These are phyloP conservation scores for Hordeum vulgare DNA, from an alignment of 176 grass and related monocot genomes.

Conservation along the genomic window DNA sequence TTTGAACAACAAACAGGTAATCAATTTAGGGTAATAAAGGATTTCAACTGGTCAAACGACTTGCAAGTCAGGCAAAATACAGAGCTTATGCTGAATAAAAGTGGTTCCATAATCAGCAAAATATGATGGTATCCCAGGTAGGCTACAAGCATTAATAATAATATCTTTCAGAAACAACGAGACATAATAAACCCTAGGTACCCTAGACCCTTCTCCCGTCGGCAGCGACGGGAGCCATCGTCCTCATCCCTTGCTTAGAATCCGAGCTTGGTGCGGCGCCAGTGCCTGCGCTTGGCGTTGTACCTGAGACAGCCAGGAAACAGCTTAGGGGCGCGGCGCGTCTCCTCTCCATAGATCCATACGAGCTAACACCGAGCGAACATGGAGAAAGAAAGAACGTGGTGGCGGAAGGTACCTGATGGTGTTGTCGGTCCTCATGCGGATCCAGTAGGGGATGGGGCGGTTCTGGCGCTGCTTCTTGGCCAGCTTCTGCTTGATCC, in stretches of 20 bases:
- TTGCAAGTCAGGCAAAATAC: not conserved
- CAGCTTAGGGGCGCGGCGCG: not conserved
- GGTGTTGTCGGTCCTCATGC: constrained; percentile 92
- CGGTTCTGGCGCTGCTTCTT: constrained; percentile 97
- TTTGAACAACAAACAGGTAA: not conserved
- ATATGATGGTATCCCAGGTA: not conserved
- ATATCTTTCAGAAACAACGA: constrained; percentile 12
- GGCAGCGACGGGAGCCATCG: not conserved
- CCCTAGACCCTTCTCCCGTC: not conserved
- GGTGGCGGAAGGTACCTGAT: constrained; percentile 41
- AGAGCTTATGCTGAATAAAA: not conserved
- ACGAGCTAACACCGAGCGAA: not conserved
- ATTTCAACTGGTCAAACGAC: not conserved
- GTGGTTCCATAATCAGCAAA: constrained; percentile 1
- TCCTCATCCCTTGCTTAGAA: constrained; percentile 43
- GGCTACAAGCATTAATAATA: constrained; percentile 15
- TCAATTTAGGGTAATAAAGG: not conserved
- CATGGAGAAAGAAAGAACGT: not conserved
- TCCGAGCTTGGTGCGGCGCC: constrained; percentile 97
- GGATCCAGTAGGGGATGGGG: constrained; percentile 94
- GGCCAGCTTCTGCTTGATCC: constrained; percentile 87
- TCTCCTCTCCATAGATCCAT: not conserved
- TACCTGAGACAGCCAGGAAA: constrained; percentile 38
- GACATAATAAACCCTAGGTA: not conserved
- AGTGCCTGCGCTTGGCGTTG: constrained; percentile 98